Percentiles rank a stretch among this genome's conserved stretches.
Conservation (phyloP, 257 asterid species). For the Lycium barbarum region DNA sequence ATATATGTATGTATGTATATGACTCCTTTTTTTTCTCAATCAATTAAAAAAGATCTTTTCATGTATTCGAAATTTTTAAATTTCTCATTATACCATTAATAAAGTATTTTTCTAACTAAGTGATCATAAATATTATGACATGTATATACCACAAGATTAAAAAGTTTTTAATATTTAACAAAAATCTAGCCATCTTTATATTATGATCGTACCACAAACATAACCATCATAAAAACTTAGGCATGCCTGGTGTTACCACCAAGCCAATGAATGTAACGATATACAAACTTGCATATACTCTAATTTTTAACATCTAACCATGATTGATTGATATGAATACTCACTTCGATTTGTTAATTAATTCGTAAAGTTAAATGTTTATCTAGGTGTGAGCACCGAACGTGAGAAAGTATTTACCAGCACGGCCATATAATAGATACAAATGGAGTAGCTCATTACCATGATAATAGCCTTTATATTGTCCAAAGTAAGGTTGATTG, state of each 20-base stretch:
- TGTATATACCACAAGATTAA: background rate
- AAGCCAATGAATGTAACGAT: background rate
- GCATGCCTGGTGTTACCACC: background rate
- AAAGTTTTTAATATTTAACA: background rate
- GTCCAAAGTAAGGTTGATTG: conserved; percentile 25
- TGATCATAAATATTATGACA: background rate
- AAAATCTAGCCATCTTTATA: background rate
- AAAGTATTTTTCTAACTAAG: too few species aligned
- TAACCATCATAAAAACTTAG: background rate
- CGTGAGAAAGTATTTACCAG: background rate
- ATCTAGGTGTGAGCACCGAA: background rate
- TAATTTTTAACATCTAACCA: too few species aligned
- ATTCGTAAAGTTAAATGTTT: too few species aligned
- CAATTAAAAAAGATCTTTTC: too few species aligned
- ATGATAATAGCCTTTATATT: conserved; percentile 33
- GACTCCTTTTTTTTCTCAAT: too few species aligned
- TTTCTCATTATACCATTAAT: too few species aligned
- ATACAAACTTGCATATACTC: background rate
- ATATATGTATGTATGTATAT: too few species aligned
- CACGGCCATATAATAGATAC: background rate
- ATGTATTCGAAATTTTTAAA: too few species aligned
- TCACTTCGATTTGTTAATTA: too few species aligned
- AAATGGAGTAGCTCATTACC: conserved; percentile 12
- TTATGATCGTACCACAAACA: background rate
- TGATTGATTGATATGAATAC: too few species aligned